These are phyloP conservation scores for Sordariomycetes sp. DNA, from an alignment of 2,329 filamentous ascomycete species.

Conservation along the genomic window DNA sequence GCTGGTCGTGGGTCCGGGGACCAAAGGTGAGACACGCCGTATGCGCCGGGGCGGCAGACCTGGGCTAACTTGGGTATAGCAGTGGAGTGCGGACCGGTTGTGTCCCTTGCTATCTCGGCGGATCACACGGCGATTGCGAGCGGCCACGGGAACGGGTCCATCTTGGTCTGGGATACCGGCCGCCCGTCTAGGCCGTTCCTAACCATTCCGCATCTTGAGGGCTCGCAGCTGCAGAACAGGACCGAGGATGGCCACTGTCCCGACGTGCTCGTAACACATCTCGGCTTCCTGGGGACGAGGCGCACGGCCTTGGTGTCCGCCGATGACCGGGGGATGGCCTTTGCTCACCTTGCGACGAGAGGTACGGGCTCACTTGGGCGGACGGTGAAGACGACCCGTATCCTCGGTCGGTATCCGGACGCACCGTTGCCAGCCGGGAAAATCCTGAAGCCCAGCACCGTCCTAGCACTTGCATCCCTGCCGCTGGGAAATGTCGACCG, in stretches of 20 bases:
- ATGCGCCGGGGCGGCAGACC: neutral
- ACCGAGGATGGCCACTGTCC: constrained; percentile 74
- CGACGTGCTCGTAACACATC: constrained; percentile 68
- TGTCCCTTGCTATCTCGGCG: constrained; percentile 79
- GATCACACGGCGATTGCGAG: constrained; percentile 88
- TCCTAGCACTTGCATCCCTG: constrained; percentile 81
- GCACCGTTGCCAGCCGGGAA: constrained; percentile 51
- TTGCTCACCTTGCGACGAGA: constrained; percentile 88
- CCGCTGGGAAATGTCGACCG: constrained; percentile 92
- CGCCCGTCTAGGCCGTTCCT: constrained; percentile 80
- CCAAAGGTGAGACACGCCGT: constrained; percentile 56
- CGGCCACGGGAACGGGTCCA: constrained; percentile 80
- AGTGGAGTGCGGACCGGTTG: constrained; percentile 81
- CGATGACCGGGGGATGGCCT: constrained; percentile 93
- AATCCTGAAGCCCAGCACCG: constrained; percentile 80
- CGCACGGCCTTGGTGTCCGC: constrained; percentile 93
- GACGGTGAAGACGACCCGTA: constrained; percentile 78
- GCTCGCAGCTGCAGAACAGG: constrained; percentile 51
- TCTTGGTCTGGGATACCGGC: constrained; percentile 93
- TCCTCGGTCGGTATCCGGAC: constrained; percentile 83
- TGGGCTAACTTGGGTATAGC: constrained; percentile 40
- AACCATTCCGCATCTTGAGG: constrained; percentile 67
- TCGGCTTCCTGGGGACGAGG: constrained; percentile 90
- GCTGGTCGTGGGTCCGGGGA: constrained; percentile 85
- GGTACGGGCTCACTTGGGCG: constrained; percentile 80